phyloP scores from a whole-genome alignment of 352 stramenopile species.

The Phytophthora fragariaefolia region DNA sequence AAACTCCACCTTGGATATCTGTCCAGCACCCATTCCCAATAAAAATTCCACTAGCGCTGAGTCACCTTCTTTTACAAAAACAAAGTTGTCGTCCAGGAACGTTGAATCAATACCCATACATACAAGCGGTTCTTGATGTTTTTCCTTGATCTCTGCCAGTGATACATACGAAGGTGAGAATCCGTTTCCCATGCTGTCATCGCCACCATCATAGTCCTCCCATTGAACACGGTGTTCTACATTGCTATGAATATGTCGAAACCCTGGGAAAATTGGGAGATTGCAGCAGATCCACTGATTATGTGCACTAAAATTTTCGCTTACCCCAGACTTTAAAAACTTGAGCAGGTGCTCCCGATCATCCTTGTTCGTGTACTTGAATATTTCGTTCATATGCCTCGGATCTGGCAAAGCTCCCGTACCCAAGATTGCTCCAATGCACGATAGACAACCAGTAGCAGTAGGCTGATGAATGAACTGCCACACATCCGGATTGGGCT shows the following conservation, averaged over 20 bases:
- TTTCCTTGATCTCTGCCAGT: conserved; percentile 24
- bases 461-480: conserved; percentile 79
- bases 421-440: conserved; percentile 37
- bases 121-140: conserved; percentile 31
- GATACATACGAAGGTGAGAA: conserved; percentile 42
- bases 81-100: conserved; percentile 59
- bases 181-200: conserved; percentile 15
- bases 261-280: conserved; percentile 64
- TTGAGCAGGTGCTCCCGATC: conserved; percentile 51
- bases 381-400: conserved; percentile 17
- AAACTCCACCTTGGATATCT: conserved; percentile 57
- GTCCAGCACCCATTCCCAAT: conserved; percentile 37
- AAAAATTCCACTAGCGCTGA: conserved; percentile 37
- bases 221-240: conserved; percentile 35
- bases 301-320: conserved; percentile 46
- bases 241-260: conserved; percentile 19
- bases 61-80: conserved; percentile 58
- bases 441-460: conserved; percentile 56
- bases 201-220: conserved; percentile 17
- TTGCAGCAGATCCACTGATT: conserved; percentile 43
- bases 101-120: conserved; percentile 51
- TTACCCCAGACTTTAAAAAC: conserved; percentile 53
- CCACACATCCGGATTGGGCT: conserved; percentile 68
- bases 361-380: conserved; percentile 19
- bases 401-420: conserved; percentile 1